These are phyloP conservation scores for Arachis monticola DNA, from an alignment of 331 rosid genomes.

Conservation along the genomic window DNA sequence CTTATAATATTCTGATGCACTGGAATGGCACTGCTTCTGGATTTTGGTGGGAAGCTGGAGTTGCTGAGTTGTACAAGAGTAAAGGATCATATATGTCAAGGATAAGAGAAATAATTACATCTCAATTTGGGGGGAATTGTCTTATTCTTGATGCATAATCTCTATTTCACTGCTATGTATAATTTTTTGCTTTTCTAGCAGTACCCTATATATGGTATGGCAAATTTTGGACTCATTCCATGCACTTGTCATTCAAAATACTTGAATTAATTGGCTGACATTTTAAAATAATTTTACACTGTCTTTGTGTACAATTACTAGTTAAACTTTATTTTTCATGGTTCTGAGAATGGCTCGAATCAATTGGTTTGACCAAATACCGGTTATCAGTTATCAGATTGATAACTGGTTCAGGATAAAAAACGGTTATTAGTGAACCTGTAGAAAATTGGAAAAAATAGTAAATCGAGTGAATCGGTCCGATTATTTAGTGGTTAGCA, in stretches of 20 bases:
- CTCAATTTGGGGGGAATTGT: background rate
- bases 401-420: too few species aligned
- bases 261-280: too few species aligned
- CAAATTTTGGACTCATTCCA: background rate
- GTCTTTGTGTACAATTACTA: too few species aligned
- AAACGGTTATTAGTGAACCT: too few species aligned
- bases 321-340: too few species aligned
- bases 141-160: constrained; percentile 3
- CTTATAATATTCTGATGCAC: constrained; percentile 1
- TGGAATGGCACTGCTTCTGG: constrained; percentile 13
- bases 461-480: too few species aligned
- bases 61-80: constrained; percentile 4
- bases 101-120: constrained; percentile 1
- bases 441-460: too few species aligned
- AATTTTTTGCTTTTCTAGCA: background rate
- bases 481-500: too few species aligned
- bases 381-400: too few species aligned
- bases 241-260: background rate
- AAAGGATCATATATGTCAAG: constrained; percentile 8
- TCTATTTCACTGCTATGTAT: background rate
- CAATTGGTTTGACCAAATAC: too few species aligned
- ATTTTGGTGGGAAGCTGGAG: constrained; percentile 32
- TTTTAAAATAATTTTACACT: too few species aligned
- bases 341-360: too few species aligned
- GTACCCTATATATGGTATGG: background rate